These are phyloP conservation scores for Bipolaris zeicola DNA, from an alignment of 2,329 filamentous ascomycete species.

Conservation along the genomic window DNA sequence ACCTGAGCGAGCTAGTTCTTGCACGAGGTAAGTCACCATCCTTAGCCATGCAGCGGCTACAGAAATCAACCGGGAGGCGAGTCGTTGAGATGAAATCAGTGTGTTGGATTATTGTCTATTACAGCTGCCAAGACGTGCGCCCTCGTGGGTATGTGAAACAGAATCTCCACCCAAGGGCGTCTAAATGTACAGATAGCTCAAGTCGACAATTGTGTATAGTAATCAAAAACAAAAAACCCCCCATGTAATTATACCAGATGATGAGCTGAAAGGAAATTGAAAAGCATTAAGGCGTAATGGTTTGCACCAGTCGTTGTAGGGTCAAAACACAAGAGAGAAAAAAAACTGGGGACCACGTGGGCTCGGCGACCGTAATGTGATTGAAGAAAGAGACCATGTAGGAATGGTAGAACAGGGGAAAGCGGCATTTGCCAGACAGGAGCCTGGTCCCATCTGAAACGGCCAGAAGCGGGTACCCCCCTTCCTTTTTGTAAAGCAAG, in stretches of 20 bases:
- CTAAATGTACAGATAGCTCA: conserved; percentile 24
- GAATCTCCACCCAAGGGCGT: conserved; percentile 21
- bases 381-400: conserved; percentile 15
- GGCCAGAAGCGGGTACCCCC: conserved; percentile 27
- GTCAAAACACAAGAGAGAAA: conserved; percentile 2
- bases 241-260: conserved; percentile 29
- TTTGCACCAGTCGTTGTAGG: conserved; percentile 25
- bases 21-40: not conserved
- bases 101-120: conserved; percentile 34
- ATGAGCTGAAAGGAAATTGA: conserved; percentile 13
- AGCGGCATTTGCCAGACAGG: conserved; percentile 6
- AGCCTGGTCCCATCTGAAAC: conserved; percentile 40
- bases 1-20: not conserved
- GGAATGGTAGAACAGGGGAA: not conserved
- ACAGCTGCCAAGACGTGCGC: conserved; percentile 33
- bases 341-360: not conserved
- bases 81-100: conserved; percentile 6
- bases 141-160: conserved; percentile 30
- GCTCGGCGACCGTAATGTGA: conserved; percentile 16
- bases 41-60: not conserved
- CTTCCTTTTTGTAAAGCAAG: conserved; percentile 42
- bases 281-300: conserved; percentile 28
- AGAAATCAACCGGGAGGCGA: not conserved
- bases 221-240: conserved; percentile 10
- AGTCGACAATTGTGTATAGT: conserved; percentile 13